Evolutionary conservation across 2,329 filamentous ascomycete species (phyloP), one percentile per base, ranked within the genome.

Genomic region (Trichophaea hybrida): DNA sequence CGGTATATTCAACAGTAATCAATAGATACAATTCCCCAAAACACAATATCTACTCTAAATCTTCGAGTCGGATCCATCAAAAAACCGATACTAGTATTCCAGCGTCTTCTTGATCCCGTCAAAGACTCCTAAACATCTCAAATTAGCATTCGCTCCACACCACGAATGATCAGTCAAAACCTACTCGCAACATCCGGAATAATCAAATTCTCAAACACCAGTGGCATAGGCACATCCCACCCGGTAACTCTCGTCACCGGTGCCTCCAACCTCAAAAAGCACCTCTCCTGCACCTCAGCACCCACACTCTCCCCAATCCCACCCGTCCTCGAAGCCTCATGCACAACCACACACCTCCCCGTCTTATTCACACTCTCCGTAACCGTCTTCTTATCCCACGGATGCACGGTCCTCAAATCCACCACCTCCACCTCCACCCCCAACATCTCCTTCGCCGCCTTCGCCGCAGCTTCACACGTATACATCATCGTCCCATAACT

Each of bases 401-500:
- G 90, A 69, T 94, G 95, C 55, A 96, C 78, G 0, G 90, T 94
- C 59, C 89, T 78, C 59, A 96, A 74, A 70, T 96, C 90, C 61
- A 96, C 88, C 59, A 96, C 75, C 75, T 96, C 90, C 13, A 89
- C 79, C 4, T 80, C 85, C 58, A 90, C 79, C 5, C 85, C 87
- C 52, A 86, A 76, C 50, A 88, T 77, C 64, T 88, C 88, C 70
- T 88, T 81, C 4, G 86, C 85, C 24, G 82, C 83, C 61, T 82
- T 78, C 62, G 94, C 85, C 0, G 90, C 90, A 4, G 80, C 77
- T 55, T 82, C 81, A 71, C 88, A 95, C 44, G 83, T 85, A 72
- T 95, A 96, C 17, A 96, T 73, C 15, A 90, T 89, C 66, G 93
- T 88, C 6, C 90, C 90, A 69, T 95, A 96, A 0, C 87, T 93